Conservation (phyloP, 352 stramenopile species). For the Phytopythium cucurbitacearum region DNA sequence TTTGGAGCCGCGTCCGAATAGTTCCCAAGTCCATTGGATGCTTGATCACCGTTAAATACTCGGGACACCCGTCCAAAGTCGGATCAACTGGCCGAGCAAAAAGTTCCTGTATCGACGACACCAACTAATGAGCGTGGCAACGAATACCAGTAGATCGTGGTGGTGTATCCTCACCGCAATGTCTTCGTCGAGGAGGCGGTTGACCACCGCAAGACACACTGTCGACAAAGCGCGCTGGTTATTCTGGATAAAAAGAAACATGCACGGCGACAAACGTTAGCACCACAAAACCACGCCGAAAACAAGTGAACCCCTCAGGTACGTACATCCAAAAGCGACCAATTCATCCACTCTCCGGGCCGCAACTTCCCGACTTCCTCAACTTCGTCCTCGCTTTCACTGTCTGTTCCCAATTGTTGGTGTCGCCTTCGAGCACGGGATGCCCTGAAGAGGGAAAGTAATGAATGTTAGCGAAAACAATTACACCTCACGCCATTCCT, state of each 20-base stretch:
- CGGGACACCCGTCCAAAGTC: conserved; percentile 72
- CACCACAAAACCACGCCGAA: background rate
- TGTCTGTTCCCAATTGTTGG: conserved; percentile 33
- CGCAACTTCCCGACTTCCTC: conserved; percentile 11
- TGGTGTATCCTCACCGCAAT: conserved; percentile 43
- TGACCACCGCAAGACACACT: conserved; percentile 56
- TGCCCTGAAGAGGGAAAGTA: conserved; percentile 31
- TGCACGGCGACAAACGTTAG: conserved; percentile 1
- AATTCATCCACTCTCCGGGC: conserved; percentile 65
- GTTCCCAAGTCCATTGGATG: conserved; percentile 86
- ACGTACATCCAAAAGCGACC: conserved; percentile 48
- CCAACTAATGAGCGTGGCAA: conserved; percentile 3
- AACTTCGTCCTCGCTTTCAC: conserved; percentile 28
- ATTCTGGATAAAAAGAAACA: conserved; percentile 5
- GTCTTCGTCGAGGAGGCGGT: conserved; percentile 70
- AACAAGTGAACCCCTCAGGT: background rate
- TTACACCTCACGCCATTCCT: conserved; percentile 7
- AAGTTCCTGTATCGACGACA: conserved; percentile 40
- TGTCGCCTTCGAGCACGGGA: conserved; percentile 60
- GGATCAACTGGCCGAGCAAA: conserved; percentile 85
- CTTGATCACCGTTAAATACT: conserved; percentile 80
- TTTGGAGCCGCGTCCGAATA: conserved; percentile 54
- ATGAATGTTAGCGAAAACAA: background rate
- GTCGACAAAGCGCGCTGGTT: conserved; percentile 35
- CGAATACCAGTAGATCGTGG: background rate